Base-by-base conservation (phyloP, 2,329 filamentous ascomycete genomes). In the Exophiala oligosperma region DNA sequence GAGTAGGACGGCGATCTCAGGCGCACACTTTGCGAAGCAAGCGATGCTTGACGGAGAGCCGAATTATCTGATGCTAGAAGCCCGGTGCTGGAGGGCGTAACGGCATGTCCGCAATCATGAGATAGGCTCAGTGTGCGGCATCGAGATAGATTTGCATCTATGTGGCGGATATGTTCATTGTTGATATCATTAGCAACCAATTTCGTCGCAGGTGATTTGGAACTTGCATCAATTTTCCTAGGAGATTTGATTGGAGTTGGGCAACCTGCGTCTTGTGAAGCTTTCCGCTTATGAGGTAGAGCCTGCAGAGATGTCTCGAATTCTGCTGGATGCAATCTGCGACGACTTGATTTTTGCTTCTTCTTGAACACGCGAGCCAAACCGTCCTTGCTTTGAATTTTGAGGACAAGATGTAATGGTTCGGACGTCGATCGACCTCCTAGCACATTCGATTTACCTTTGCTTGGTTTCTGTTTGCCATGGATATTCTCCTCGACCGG, bases 211-310 rank as follows among this genome's bases (percentile, higher is more conserved):
- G 49, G 41, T 35, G 49, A 38, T n/a, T n/a, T 40, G 9, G 28
- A n/a, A 3, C 21, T 21, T 40, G 4, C 11, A 23, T 17, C 29
- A 17, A 37, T 12, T 29, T 35, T 32, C 28, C 57, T 52, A 5
- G 32, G 53, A 14, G 38, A 38, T 28, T 60, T 55, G 12, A 41
- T 24, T 11, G 47, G 21, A 40, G n/a, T 46, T 23, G 43, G 37
- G 35, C 40, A 50, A 43, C 56, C 43, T 28, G 56, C 50, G 14
- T 53, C 48, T 11, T 41, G 53, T 11, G 58, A 60, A 32, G 58
- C 37, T 46, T 56, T 60, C 40, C 58, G 46, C 28, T 60, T 60
- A 17, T 23, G 21, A 21, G 14, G 14, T 6, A 29, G 26, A 21
- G n/a, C 8, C 5, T 5, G 14, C 5, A 11, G 14, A 43, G 40